phyloP scores from a whole-genome alignment of 345 rosid species.

The Sonneratia alba region DNA sequence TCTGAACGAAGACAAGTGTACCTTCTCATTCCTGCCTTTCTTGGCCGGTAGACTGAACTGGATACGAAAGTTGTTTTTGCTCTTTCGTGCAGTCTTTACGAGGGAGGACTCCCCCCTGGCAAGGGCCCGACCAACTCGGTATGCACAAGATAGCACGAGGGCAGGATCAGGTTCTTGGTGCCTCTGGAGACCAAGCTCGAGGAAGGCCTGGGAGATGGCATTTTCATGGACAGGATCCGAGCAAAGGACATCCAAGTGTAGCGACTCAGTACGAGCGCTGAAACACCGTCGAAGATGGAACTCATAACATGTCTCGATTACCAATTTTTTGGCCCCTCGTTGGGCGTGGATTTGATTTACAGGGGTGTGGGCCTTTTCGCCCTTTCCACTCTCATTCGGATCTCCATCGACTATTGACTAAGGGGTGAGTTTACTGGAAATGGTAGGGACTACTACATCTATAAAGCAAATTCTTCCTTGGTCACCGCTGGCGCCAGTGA shows the following conservation, averaged over 20 bases:
- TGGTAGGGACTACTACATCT: neutral
- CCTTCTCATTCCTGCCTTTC: neutral
- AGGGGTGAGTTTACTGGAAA: neutral
- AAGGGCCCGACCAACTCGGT: neutral
- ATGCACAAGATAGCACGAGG: neutral
- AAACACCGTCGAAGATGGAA: neutral
- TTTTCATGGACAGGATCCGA: neutral
- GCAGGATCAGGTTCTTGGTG: neutral
- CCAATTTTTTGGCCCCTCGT: neutral
- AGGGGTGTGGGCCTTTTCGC: constrained; percentile 3
- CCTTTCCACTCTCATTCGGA: neutral
- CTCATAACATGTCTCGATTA: neutral
- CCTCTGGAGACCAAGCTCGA: neutral
- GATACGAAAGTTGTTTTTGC: neutral
- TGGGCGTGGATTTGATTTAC: neutral
- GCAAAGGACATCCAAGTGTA: neutral
- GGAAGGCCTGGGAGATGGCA: neutral
- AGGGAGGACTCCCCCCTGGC: neutral
- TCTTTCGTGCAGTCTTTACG: neutral
- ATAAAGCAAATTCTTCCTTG: neutral
- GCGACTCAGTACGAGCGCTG: neutral
- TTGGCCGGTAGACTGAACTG: neutral
- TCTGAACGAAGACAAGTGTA: neutral
- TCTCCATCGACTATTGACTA: neutral
- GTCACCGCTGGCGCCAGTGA: no score